These are phyloP conservation scores for Aspergillus proliferans DNA, from an alignment of 2,329 filamentous ascomycete genomes.

Conservation along the genomic window DNA sequence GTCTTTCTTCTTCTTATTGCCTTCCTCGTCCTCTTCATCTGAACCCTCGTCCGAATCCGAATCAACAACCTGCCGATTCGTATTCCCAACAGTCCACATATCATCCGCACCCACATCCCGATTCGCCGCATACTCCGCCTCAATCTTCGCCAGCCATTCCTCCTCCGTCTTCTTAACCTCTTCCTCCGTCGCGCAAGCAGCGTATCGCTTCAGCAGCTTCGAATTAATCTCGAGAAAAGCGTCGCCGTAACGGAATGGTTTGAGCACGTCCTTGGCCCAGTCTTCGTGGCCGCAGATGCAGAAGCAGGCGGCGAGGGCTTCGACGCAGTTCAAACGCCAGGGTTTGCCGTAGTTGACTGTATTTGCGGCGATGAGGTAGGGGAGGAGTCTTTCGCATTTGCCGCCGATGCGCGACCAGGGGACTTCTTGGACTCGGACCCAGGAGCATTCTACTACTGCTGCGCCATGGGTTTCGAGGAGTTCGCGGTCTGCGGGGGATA, in stretches of 20 bases:
- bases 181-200: slow-evolving; percentile 72
- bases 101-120: slow-evolving; percentile 57
- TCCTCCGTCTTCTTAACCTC: slow-evolving; percentile 78
- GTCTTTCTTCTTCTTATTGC: slow-evolving; percentile 41
- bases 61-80: slow-evolving; percentile 58
- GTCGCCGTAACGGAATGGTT: slow-evolving; percentile 79
- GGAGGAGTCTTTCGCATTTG: slow-evolving; percentile 82
- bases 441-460: slow-evolving; percentile 94
- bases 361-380: slow-evolving; percentile 94
- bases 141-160: slow-evolving; percentile 82
- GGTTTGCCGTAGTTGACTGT: slow-evolving; percentile 95
- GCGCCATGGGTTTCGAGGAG: slow-evolving; percentile 83
- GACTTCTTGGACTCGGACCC: slow-evolving; percentile 87
- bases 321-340: slow-evolving; percentile 91
- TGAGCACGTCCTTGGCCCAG: slow-evolving; percentile 79
- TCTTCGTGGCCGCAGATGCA: slow-evolving; percentile 86
- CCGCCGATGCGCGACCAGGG: slow-evolving; percentile 89
- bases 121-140: slow-evolving; percentile 80
- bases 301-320: slow-evolving; percentile 88
- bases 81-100: slow-evolving; percentile 86
- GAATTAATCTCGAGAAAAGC: slow-evolving; percentile 89
- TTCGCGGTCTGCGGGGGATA: slow-evolving; percentile 76
- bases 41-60: slow-evolving; percentile 45
- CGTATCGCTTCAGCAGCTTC: slow-evolving; percentile 74
- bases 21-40: slow-evolving; percentile 34